These are phyloP conservation scores for Terfezia claveryi DNA, from an alignment of 495 filamentous ascomycete genomes.

Conservation along the genomic window DNA sequence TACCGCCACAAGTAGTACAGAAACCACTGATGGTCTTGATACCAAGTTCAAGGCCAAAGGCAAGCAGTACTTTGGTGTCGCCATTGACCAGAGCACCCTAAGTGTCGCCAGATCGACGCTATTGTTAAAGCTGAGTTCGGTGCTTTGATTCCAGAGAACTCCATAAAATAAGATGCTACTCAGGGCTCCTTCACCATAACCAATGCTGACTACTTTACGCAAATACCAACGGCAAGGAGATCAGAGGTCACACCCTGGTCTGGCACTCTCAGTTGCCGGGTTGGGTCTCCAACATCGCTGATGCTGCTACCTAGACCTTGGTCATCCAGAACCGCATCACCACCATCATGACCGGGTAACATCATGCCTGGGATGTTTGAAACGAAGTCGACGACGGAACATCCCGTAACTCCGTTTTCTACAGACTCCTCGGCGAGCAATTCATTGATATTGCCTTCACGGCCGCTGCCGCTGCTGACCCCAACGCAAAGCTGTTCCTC, in stretches of 20 bases:
- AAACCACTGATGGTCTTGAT: conserved; percentile 4
- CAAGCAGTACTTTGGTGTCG: conserved; percentile 38
- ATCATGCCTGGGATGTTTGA: conserved; percentile 37
- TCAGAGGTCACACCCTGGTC: conserved; percentile 41
- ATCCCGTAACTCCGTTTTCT: conserved; percentile 24
- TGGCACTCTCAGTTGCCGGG: conserved; percentile 44
- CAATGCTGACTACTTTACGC: conserved; percentile 37
- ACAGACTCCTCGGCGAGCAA: conserved; percentile 24
- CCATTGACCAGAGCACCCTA: conserved; percentile 32
- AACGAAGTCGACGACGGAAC: conserved; percentile 31
- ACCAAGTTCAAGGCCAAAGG: conserved; percentile 32
- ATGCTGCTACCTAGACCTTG: conserved; percentile 28
- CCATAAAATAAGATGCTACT: conserved; percentile 39
- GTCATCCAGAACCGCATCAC: conserved; percentile 39
- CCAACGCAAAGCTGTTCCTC: conserved; percentile 36
- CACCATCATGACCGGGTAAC: conserved; percentile 37
- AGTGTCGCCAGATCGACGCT: conserved; percentile 26
- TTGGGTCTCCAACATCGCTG: conserved; percentile 34
- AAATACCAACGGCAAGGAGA: conserved; percentile 29
- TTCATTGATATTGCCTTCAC: conserved; percentile 28
- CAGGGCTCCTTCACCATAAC: conserved; percentile 32
- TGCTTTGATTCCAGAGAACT: conserved; percentile 44
- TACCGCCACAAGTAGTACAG: background rate
- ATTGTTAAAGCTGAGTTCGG: conserved; percentile 40
- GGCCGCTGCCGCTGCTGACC: conserved; percentile 28